A percentile compares a stretch with the other conserved stretches of the same genome.
Evolutionary conservation across 2,329 filamentous ascomycete species (phyloP).

Genomic region (Neospermospora avenae): DNA sequence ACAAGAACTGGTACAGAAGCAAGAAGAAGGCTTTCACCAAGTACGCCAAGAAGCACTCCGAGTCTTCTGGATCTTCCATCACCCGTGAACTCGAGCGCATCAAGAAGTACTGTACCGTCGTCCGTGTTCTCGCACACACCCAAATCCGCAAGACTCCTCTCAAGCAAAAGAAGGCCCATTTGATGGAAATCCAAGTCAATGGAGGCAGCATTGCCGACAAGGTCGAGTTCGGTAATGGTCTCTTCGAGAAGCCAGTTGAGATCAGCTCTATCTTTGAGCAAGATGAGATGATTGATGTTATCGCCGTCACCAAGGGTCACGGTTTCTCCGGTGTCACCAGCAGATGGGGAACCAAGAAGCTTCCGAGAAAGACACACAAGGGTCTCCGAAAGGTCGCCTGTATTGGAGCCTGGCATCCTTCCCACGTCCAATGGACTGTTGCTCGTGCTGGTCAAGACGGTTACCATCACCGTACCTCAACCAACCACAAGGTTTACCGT

Average conservation of each 20-base stretch:
- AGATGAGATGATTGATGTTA: conserved; percentile 99
- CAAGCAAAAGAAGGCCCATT: conserved; percentile 99
- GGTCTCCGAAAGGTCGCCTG: conserved; percentile 99
- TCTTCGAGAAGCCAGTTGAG: conserved; percentile 98
- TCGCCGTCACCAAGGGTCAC: conserved; percentile 99
- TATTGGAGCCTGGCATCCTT: conserved; percentile 99
- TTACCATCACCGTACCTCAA: conserved; percentile 99
- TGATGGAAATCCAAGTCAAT: conserved; percentile 99
- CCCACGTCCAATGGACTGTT: conserved; percentile 99
- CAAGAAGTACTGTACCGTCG: conserved; percentile 99
- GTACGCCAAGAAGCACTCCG: conserved; percentile 99
- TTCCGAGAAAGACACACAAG: conserved; percentile 99
- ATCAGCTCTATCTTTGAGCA: conserved; percentile 96
- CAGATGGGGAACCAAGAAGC: conserved; percentile 99
- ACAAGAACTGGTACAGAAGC: conserved; percentile 99
- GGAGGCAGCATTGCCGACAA: conserved; percentile 94
- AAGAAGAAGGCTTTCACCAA: conserved; percentile 99
- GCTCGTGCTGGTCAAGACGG: conserved; percentile 99
- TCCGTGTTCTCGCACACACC: conserved; percentile 98
- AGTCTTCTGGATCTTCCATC: conserved; percentile 85
- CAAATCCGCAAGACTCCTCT: conserved; percentile 99
- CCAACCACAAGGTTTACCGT: conserved; percentile 99
- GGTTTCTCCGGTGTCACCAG: conserved; percentile 96
- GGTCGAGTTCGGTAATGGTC: conserved; percentile 89
- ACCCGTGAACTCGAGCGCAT: conserved; percentile 98